Base-by-base conservation (phyloP, 2,329 filamentous ascomycete species). In the Calonectria naviculata region DNA sequence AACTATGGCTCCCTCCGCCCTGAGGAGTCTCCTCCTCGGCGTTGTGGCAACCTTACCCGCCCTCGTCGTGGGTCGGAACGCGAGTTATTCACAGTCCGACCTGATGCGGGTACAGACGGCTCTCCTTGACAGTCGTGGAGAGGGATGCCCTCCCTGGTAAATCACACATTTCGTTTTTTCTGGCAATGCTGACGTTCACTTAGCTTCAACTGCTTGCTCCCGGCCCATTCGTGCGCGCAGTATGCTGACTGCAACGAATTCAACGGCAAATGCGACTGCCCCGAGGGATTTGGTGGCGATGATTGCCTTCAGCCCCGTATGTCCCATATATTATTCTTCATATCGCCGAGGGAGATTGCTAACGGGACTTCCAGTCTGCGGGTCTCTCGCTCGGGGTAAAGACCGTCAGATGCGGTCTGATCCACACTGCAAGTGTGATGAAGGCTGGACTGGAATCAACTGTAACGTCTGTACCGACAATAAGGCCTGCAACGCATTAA, bases 131-230 rank as follows among this genome's bases (percentile, higher is more conserved):
- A 91, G 93, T 78, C 90, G 94, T 61, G 93, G 95, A 8, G 89
- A 90, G 73, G 91, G 93, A 78, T 97, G 94, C 81, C 94, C 94
- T 65, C 94, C 94, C 79, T 97, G 92, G 91, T 93, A 83, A 26
- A 75, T 49, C 26, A 26, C 17, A 24, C 24, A 46, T 19, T 56
- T 17, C 15, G 2, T 34, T 13, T 8, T 12, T 36, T 56, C 31
- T 12, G 24, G 17, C 24, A 34, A 67, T 72, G 49, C 65, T 73
- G 52, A 71, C 42, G 80, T 24, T 17, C 21, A 12, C 79, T 78
- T 75, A 96, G 97, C 87, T 99, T 99, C 89, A 98, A 99, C 89
- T 99, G 97, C 86, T 93, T 98, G 70, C 90, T 99, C 19, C 95
- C 97, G 31, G 94, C 94, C 73, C 97, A 98, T 83, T 92, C 91